Evolutionary conservation across 805 yeast species (phyloP).

Genomic region (Helenozyma rhizophorensis): DNA sequence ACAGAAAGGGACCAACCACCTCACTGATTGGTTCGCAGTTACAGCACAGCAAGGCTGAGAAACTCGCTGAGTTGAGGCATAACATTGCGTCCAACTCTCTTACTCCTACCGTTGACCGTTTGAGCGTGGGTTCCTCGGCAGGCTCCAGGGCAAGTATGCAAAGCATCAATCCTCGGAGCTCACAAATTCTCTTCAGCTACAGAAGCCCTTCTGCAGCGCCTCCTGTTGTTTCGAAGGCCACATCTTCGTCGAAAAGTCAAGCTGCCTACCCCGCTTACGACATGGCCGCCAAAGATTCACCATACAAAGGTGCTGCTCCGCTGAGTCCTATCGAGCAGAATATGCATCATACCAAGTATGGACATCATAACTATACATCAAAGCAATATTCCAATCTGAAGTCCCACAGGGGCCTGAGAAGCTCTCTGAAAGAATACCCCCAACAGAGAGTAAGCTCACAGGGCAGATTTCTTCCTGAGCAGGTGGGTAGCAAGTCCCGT

Average conservation of each 20-base stretch:
- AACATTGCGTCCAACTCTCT: conserved; percentile 7
- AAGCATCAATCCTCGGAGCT: conserved; percentile 22
- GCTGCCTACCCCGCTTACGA: conserved; percentile 3
- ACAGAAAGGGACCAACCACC: conserved; percentile 25
- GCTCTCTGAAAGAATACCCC: too few relatives aligned
- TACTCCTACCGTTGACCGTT: too few relatives aligned
- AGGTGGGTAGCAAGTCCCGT: too few relatives aligned
- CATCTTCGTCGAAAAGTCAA: background rate
- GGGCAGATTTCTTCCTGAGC: too few relatives aligned
- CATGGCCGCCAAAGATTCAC: conserved; percentile 16
- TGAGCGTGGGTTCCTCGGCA: too few relatives aligned
- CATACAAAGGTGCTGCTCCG: conserved; percentile 16
- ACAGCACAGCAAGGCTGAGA: conserved; percentile 20
- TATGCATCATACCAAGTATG: conserved; percentile 10
- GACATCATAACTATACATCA: conserved; percentile 9
- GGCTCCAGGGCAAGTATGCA: conserved; percentile 4
- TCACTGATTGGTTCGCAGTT: conserved; percentile 23
- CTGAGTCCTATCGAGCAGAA: conserved; percentile 8
- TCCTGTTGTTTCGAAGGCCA: background rate
- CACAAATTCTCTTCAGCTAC: conserved; percentile 35
- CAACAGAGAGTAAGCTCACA: too few relatives aligned
- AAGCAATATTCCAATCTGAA: conserved; percentile 1
- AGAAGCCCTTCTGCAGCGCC: conserved; percentile 17
- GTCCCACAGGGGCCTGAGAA: too few relatives aligned
- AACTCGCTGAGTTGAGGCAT: conserved; percentile 21